Evolutionary conservation across 352 stramenopile species (phyloP).

Genomic region (Phytophthora lateralis): DNA sequence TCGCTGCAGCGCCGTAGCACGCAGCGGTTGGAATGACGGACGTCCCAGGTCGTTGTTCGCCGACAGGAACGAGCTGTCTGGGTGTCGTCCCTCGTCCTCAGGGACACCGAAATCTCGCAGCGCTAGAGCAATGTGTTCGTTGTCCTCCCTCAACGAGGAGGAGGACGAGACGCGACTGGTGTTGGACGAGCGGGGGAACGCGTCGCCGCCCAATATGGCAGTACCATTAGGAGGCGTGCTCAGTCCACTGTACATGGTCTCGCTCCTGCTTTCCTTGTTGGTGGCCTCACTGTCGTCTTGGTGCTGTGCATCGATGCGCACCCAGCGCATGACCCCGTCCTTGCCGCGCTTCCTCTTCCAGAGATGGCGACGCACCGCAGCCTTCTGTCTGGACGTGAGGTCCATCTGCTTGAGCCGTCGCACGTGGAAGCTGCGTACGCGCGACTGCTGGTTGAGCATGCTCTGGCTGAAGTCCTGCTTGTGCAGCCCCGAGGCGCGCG

Average conservation of each 20-base stretch:
- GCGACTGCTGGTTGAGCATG: slow-evolving; percentile 83
- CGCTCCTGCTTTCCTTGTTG: slow-evolving; percentile 26
- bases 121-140: slow-evolving; percentile 77
- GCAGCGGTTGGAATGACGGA: slow-evolving; percentile 73
- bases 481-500: slow-evolving; percentile 72
- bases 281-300: slow-evolving; percentile 36
- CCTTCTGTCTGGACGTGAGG: slow-evolving; percentile 79
- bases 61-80: slow-evolving; percentile 49
- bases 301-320: slow-evolving; percentile 72
- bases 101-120: slow-evolving; percentile 77
- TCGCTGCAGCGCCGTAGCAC: slow-evolving; percentile 75
- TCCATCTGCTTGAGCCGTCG: slow-evolving; percentile 87
- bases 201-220: slow-evolving; percentile 37
- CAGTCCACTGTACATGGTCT: slow-evolving; percentile 49
- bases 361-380: slow-evolving; percentile 72
- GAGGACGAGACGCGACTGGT: slow-evolving; percentile 46
- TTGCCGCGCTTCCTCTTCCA: slow-evolving; percentile 76
- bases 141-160: slow-evolving; percentile 67
- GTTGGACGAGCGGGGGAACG: slow-evolving; percentile 29
- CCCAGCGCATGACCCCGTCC: slow-evolving; percentile 81
- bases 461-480: slow-evolving; percentile 71
- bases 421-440: slow-evolving; percentile 85
- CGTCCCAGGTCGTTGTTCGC: slow-evolving; percentile 44
- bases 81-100: slow-evolving; percentile 33
- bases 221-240: slow-evolving; percentile 53